Evolutionary conservation across 331 rosid species (phyloP), one percentile per base, ranked within the genome.

Genomic region (Pyrus hybrid): DNA sequence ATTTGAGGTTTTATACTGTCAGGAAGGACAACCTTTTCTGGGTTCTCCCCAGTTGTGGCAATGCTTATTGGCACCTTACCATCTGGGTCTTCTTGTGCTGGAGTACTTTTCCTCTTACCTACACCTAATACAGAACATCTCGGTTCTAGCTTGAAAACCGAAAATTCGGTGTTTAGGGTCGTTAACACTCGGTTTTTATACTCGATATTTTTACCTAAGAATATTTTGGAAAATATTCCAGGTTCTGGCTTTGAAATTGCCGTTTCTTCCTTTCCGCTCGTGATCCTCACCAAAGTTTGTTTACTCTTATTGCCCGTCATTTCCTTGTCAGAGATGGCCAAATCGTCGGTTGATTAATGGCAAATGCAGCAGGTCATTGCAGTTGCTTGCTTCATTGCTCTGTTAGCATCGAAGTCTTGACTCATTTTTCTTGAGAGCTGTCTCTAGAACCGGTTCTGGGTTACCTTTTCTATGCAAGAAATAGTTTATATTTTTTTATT

Each of bases 321-420:
- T 51, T 81, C 76, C 51, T 73, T 26, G 32, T 35, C 78, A 21
- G 69, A 73, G 47, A 47, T 43, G 54, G 81, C 81, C 7, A 81
- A 49, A 32, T 76, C 81, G 23, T 86, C 87, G 8, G 77, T 76
- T 61, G 80, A 77, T 68, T 73, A 37, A 91, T 70, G 53, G 96
- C 93, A 30, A 70, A 84, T 58, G 87, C 86, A 12, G 93, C 91
- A 65, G 99, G 97, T 97, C 30, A 92, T 85, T 18, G 97, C 96
- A 16, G 87, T 71, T 20, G 77, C 89, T 28, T 77, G 86, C 49
- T 89, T 96, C 12, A 67, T 68, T 25, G 74, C 89, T 37, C 14
- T 51, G 45, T 11, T 73, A 56, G 89, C 72, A 28, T 87, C 90
- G 67, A 81, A 72, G 56, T 87, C 91, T 49, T 25, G 68, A 81